Evolutionary conservation across 495 filamentous ascomycete species (phyloP).

Genomic region (Penicillium silybi): DNA sequence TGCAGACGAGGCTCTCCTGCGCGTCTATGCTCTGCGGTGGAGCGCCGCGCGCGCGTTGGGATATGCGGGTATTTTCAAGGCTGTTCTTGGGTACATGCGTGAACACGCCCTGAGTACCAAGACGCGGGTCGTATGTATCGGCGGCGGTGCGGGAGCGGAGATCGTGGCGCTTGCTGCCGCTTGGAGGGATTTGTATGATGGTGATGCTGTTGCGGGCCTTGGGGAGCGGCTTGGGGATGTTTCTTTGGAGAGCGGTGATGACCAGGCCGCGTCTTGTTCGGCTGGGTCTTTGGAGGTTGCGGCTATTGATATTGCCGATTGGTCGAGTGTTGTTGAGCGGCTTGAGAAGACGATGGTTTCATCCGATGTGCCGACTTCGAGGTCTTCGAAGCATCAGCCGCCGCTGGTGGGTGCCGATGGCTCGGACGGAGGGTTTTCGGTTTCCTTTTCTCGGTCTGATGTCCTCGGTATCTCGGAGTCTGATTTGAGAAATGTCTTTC

Average conservation of each 20-base stretch:
- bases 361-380: conserved; percentile 22
- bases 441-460: conserved; percentile 58
- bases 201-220: conserved; percentile 3
- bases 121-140: conserved; percentile 62
- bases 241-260: conserved; percentile 11
- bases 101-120: not conserved
- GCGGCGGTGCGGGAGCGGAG: conserved; percentile 85
- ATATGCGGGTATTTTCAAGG: conserved; percentile 64
- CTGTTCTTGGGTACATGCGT: conserved; percentile 32
- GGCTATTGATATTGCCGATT: conserved; percentile 76
- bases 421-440: conserved; percentile 27
- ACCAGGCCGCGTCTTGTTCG: not conserved
- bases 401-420: conserved; percentile 50
- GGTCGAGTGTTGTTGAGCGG: conserved; percentile 55
- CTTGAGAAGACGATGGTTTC: conserved; percentile 45
- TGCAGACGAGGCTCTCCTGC: conserved; percentile 57
- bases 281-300: conserved; percentile 45
- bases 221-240: conserved; percentile 13
- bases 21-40: conserved; percentile 84
- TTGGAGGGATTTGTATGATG: conserved; percentile 41
- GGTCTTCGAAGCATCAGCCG: conserved; percentile 38
- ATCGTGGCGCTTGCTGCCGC: conserved; percentile 69
- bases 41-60: conserved; percentile 77
- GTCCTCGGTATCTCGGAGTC: conserved; percentile 50
- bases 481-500: conserved; percentile 38